A percentile compares a stretch with the other conserved stretches of the same genome.
Conservation (phyloP, 139 green algal species). For the Yamagishiella unicocca region DNA sequence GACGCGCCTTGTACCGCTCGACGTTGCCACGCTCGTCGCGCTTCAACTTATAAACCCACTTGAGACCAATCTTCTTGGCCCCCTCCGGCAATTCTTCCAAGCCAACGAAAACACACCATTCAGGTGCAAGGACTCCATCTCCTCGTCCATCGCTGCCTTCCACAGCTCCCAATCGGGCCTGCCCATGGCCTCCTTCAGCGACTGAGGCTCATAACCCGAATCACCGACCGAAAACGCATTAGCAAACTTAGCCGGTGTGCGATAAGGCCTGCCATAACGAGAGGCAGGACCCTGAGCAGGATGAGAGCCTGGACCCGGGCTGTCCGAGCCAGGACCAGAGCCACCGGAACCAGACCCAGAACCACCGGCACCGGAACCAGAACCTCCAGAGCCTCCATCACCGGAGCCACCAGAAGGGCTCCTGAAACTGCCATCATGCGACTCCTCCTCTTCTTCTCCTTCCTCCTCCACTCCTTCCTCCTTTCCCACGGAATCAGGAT, state of each 20-base stretch:
- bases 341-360: neutral
- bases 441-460: too few species aligned
- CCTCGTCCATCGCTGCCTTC: constrained; percentile 24
- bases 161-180: neutral
- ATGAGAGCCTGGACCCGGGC: too few species aligned
- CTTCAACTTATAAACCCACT: constrained; percentile 68
- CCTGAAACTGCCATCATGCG: too few species aligned
- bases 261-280: too few species aligned
- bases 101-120: constrained; percentile 24
- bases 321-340: too few species aligned
- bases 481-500: too few species aligned
- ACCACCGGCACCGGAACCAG: neutral
- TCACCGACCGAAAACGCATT: too few species aligned
- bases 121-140: constrained; percentile 12
- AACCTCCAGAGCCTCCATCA: too few species aligned
- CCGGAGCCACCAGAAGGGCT: too few species aligned
- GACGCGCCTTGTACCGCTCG: constrained; percentile 69
- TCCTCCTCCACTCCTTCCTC: too few species aligned
- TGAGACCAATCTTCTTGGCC: constrained; percentile 37
- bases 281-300: too few species aligned
- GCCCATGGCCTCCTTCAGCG: neutral
- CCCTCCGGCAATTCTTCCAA: neutral
- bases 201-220: neutral
- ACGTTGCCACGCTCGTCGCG: constrained; percentile 52
- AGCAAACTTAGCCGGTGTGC: too few species aligned